A percentile compares a stretch with the other conserved stretches of the same genome.
phyloP scores from a whole-genome alignment of 2,329 filamentous ascomycete genomes.

The Boeremia exigua region DNA sequence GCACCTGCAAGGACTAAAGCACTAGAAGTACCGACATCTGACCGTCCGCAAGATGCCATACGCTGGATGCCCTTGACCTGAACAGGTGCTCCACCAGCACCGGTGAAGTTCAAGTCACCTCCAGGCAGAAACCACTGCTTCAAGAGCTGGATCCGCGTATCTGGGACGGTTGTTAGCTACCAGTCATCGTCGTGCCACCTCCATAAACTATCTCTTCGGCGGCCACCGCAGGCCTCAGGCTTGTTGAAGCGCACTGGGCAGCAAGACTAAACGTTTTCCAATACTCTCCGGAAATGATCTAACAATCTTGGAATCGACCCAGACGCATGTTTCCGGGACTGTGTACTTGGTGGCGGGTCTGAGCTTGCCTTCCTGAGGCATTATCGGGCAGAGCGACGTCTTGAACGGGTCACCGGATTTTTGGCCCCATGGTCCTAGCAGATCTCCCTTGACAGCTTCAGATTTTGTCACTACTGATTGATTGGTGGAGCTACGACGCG shows the following conservation, averaged over 20 bases:
- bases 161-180: neutral
- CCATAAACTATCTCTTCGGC: neutral
- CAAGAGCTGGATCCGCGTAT: slow-evolving; percentile 20
- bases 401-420: slow-evolving; percentile 27
- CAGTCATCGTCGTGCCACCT: neutral
- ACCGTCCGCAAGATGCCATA: slow-evolving; percentile 28
- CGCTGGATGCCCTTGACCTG: slow-evolving; percentile 16
- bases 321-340: neutral
- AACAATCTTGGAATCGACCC: neutral
- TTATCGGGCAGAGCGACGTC: slow-evolving; percentile 15
- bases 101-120: slow-evolving; percentile 35
- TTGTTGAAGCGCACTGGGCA: neutral
- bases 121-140: slow-evolving; percentile 39
- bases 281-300: neutral
- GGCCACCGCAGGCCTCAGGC: neutral
- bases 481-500: slow-evolving; percentile 8
- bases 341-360: neutral
- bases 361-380: slow-evolving; percentile 9
- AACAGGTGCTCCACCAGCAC: slow-evolving; percentile 36
- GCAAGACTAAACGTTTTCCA: slow-evolving; percentile 5
- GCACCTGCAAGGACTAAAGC: slow-evolving; percentile 18
- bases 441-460: slow-evolving; percentile 11
- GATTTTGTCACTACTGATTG: slow-evolving; percentile 1
- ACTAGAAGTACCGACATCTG: slow-evolving; percentile 23
- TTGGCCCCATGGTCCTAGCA: slow-evolving; percentile 30